These are phyloP conservation scores for Collybia mongolica DNA, from an alignment of 768 basidiomycete genomes.

Conservation along the genomic window DNA sequence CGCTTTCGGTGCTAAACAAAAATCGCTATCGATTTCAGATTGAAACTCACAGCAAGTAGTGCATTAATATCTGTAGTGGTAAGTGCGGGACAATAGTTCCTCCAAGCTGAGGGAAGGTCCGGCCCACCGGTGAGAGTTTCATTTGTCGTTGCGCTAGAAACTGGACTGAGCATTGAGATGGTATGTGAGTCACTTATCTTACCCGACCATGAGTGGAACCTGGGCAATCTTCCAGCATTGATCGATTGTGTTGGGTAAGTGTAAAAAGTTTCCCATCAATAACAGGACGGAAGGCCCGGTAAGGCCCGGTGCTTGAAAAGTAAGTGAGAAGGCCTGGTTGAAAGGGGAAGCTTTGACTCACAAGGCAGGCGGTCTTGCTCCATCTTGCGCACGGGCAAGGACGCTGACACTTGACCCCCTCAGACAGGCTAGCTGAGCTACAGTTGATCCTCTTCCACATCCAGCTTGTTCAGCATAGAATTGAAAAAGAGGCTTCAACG, in stretches of 20 bases:
- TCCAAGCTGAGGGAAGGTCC: conserved; percentile 34
- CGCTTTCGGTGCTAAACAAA: not conserved
- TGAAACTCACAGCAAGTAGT: conserved; percentile 26
- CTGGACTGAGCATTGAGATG: not conserved
- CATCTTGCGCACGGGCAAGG: conserved; percentile 55
- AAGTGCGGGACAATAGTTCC: conserved; percentile 43
- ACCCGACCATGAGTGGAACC: conserved; percentile 65
- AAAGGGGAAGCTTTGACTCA: conserved; percentile 24
- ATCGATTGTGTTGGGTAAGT: conserved; percentile 50
- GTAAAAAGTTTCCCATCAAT: conserved; percentile 52
- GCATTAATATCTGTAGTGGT: conserved; percentile 35
- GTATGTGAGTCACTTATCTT: conserved; percentile 9
- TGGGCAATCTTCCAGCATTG: conserved; percentile 40
- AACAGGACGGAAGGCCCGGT: conserved; percentile 50
- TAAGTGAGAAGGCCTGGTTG: conserved; percentile 31
- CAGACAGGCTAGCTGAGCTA: conserved; percentile 42
- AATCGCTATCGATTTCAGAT: not conserved
- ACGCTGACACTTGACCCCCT: conserved; percentile 49
- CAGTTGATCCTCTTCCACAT: conserved; percentile 38
- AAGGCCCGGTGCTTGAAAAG: conserved; percentile 16
- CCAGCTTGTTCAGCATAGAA: conserved; percentile 49
- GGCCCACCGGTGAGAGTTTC: conserved; percentile 49
- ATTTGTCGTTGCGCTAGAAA: conserved; percentile 49
- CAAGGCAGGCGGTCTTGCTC: conserved; percentile 36
- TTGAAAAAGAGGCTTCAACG: conserved; percentile 46